Conservation (phyloP, 306 rosid genomes). For the Pterocarpus macrocarpus region DNA sequence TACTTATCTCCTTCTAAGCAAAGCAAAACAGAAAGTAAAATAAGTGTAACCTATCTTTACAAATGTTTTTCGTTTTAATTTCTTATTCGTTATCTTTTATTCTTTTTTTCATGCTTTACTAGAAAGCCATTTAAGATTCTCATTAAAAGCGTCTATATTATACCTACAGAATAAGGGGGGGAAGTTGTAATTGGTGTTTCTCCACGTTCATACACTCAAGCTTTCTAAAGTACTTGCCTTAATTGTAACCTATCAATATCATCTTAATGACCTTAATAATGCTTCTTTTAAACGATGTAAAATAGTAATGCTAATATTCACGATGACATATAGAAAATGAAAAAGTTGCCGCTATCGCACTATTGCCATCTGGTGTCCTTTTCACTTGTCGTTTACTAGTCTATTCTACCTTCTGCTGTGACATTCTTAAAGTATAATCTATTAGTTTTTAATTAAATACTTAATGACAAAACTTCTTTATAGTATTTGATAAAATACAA, state of each 20-base stretch:
- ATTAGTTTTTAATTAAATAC: too few relatives aligned
- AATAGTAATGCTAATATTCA: neutral
- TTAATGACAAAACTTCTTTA: too few relatives aligned
- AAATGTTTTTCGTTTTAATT: neutral
- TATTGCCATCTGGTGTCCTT: conserved; percentile 6
- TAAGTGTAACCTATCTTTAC: neutral
- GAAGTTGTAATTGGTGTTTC: too few relatives aligned
- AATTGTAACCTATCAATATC: neutral
- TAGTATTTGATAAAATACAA: too few relatives aligned
- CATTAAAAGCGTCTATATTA: neutral
- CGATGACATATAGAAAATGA: neutral
- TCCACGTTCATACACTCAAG: neutral
- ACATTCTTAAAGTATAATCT: neutral
- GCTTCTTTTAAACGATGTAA: too few relatives aligned
- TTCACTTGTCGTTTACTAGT: neutral
- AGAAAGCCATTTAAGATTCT: neutral
- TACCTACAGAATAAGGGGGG: neutral
- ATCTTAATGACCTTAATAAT: too few relatives aligned
- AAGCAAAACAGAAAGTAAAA: conserved; percentile 28
- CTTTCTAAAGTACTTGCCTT: neutral
- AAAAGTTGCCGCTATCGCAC: conserved; percentile 5
- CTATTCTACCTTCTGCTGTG: neutral
- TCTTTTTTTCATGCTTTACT: neutral
- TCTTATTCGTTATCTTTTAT: neutral
- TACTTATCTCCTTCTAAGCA: conserved; percentile 22